Evolutionary conservation across 176 grass and related monocot species (phyloP).

Genomic region (Juncus inflexus): DNA sequence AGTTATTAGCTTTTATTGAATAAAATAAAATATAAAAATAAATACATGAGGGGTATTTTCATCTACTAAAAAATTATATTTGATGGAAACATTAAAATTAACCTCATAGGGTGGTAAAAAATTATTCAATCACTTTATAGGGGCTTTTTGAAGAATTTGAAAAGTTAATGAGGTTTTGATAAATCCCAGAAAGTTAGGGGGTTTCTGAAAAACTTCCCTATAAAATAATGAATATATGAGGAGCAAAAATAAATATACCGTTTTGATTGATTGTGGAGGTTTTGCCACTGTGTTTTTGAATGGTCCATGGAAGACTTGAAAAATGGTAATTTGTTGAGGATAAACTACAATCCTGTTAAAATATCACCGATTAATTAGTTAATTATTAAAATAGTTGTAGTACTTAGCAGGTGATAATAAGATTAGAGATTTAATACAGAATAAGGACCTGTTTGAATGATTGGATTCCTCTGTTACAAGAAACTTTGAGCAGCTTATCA

Average conservation of each 20-base stretch:
- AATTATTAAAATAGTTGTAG: neutral
- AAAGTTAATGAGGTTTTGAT: too few species aligned
- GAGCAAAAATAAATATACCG: slow-evolving; percentile 19
- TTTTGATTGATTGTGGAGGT: slow-evolving; percentile 9
- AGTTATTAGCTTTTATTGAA: too few species aligned
- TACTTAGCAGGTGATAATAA: slow-evolving; percentile 1
- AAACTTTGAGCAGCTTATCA: slow-evolving; percentile 54
- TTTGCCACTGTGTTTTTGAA: slow-evolving; percentile 37
- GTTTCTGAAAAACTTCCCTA: too few species aligned
- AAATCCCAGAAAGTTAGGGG: too few species aligned
- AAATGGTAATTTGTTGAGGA: slow-evolving; percentile 51
- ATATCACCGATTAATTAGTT: slow-evolving; percentile 1
- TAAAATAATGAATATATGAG: too few species aligned
- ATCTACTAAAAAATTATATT: too few species aligned
- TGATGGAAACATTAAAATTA: too few species aligned
- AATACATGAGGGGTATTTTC: too few species aligned
- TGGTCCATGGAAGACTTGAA: slow-evolving; percentile 64
- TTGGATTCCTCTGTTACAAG: slow-evolving; percentile 33
- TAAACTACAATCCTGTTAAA: slow-evolving; percentile 56
- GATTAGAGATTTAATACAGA: slow-evolving; percentile 20
- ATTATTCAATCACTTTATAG: too few species aligned
- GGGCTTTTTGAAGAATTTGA: too few species aligned
- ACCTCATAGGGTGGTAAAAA: too few species aligned
- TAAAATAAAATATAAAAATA: too few species aligned
- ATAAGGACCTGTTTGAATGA: slow-evolving; percentile 58